Evolutionary conservation across 208 protist species (phyloP).

Genomic region (Borovskyia barvae): DNA sequence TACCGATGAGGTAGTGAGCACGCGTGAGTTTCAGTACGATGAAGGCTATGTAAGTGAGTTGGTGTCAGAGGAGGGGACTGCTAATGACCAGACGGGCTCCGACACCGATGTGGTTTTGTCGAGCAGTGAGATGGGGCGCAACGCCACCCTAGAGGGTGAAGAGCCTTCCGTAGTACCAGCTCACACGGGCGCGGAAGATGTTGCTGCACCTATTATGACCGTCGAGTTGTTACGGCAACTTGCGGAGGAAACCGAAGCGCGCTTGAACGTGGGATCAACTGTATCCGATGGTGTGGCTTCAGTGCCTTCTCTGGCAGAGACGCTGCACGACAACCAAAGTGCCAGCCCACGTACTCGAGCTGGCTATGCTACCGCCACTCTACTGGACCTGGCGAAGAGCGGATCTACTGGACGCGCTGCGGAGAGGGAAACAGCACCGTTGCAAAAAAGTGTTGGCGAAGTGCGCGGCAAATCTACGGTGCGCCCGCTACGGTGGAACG

Average conservation of each 20-base stretch:
- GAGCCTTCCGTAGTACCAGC: no score
- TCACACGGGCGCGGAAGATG: not conserved
- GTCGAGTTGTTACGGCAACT: no score
- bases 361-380: not conserved
- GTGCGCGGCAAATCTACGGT: conserved; percentile 32
- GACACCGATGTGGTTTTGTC: not conserved
- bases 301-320: no score
- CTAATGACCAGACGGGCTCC: not conserved
- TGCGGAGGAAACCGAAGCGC: conserved; percentile 3
- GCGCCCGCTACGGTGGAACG: conserved; percentile 35
- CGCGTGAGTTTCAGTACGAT: conserved; percentile 21
- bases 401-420: not conserved
- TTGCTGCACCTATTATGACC: not conserved
- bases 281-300: not conserved
- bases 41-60: conserved; percentile 20
- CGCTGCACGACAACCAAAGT: conserved; percentile 10
- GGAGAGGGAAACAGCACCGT: conserved; percentile 15
- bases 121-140: not conserved
- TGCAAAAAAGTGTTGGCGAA: conserved; percentile 2
- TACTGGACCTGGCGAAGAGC: conserved; percentile 9
- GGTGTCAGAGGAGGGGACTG: not conserved
- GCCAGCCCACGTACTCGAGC: conserved; percentile 7
- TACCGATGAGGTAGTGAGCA: conserved; percentile 4
- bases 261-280: not conserved
- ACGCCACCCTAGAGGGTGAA: no score